These are phyloP conservation scores for Rhodosporidiobolus odoratus DNA, from an alignment of 768 basidiomycete species.

Conservation along the genomic window DNA sequence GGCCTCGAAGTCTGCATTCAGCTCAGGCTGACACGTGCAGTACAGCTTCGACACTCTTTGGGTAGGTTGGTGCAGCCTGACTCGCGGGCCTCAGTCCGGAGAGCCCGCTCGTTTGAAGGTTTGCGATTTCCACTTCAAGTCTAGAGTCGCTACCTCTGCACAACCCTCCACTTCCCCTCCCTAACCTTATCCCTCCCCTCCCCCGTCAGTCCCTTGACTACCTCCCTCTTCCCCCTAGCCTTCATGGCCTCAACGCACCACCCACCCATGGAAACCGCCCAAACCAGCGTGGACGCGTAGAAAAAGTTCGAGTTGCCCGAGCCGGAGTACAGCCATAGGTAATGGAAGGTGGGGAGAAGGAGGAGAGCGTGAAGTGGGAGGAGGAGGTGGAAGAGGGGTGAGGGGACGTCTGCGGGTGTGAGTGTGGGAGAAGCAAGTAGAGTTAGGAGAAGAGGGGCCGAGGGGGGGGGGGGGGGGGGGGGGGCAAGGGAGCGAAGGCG, in stretches of 20 bases:
- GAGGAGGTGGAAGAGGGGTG: conserved; percentile 75
- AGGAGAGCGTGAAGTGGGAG: conserved; percentile 77
- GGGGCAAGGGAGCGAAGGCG: not conserved
- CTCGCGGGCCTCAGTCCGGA: no score
- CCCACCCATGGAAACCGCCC: conserved; percentile 80
- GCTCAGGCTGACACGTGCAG: no score
- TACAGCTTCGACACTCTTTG: no score
- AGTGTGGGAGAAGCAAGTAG: not conserved
- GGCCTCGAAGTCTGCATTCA: no score
- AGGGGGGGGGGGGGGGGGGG: not conserved
- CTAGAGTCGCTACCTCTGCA: conserved; percentile 30
- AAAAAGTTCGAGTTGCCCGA: conserved; percentile 98
- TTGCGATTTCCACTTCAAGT: not conserved
- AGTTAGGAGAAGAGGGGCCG: not conserved
- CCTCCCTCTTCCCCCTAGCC: conserved; percentile 71
- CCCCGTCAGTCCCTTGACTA: conserved; percentile 55
- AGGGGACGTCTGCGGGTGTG: conserved; percentile 65
- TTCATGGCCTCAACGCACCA: conserved; percentile 73
- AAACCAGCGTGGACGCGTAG: conserved; percentile 91
- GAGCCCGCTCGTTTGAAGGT: no score
- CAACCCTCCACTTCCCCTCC: conserved; percentile 37
- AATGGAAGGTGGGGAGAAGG: conserved; percentile 83
- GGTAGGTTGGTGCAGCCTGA: no score
- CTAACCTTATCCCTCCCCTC: conserved; percentile 49
- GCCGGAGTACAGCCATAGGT: conserved; percentile 83